Evolutionary conservation across 345 rosid genomes (phyloP).

Genomic region (Euphorbia tirucalli): DNA sequence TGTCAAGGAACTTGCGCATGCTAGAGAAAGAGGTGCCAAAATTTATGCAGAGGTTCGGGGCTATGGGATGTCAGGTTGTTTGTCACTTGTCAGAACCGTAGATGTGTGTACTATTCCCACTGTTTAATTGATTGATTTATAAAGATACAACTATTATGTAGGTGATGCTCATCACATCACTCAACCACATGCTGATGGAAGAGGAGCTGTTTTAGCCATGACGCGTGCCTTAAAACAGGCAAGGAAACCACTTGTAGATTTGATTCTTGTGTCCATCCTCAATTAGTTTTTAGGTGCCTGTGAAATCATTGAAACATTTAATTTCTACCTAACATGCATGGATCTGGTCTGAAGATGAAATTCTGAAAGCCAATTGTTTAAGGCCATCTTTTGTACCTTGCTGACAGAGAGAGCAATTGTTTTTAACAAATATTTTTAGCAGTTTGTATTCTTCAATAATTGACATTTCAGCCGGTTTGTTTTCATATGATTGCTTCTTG

Average conservation of each 20-base stretch:
- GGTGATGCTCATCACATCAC: conserved; percentile 97
- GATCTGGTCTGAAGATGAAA: conserved; percentile 1
- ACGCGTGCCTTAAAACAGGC: conserved; percentile 74
- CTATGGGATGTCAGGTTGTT: conserved; percentile 96
- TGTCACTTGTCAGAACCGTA: conserved; percentile 5
- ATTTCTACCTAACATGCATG: not conserved
- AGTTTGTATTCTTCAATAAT: conserved; percentile 1
- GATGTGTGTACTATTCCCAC: not conserved
- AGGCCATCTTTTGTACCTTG: conserved; percentile 2
- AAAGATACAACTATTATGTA: conserved; percentile 26
- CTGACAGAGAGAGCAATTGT: not conserved
- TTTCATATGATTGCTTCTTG: conserved; percentile 20
- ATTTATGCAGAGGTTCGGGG: conserved; percentile 91
- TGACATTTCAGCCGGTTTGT: conserved; percentile 14
- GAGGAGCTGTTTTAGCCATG: conserved; percentile 93
- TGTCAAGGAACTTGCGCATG: conserved; percentile 86
- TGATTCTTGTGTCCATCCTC: conserved; percentile 7
- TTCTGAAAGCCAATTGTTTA: not conserved
- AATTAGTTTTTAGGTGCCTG: conserved; percentile 5
- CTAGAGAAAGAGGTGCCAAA: conserved; percentile 77
- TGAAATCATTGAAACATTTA: not conserved
- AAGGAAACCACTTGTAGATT: conserved; percentile 5
- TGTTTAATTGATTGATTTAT: conserved; percentile 13
- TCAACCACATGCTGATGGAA: conserved; percentile 87
- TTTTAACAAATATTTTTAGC: conserved; percentile 2